Evolutionary conservation across 352 stramenopile genomes (phyloP).

Genomic region (Pythium coloratum): DNA sequence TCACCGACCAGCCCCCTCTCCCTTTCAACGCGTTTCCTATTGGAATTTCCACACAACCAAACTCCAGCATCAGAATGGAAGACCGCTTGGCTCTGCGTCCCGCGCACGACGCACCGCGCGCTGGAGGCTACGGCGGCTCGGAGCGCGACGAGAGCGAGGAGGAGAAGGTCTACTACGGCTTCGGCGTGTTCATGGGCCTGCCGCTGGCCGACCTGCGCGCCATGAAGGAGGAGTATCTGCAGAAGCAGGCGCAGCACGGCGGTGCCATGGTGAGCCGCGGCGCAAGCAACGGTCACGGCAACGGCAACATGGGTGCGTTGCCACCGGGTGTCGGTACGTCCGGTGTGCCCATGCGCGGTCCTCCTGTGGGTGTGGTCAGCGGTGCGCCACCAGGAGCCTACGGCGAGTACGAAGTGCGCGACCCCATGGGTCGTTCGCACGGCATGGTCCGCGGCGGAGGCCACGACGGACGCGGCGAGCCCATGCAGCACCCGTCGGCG

Average conservation of each 20-base stretch:
- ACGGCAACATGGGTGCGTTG: not conserved
- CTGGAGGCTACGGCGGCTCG: conserved; percentile 7
- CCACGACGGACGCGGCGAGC: conserved; percentile 10
- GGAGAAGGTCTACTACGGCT: conserved; percentile 89
- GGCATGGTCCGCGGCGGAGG: conserved; percentile 7
- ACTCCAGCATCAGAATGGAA: conserved; percentile 32
- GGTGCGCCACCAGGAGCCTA: conserved; percentile 15
- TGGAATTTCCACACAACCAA: not conserved
- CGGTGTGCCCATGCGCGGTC: conserved; percentile 9
- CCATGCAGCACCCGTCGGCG: not conserved
- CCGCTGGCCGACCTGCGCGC: conserved; percentile 80
- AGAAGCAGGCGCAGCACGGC: conserved; percentile 33
- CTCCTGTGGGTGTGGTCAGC: not conserved
- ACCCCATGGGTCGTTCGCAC: conserved; percentile 32
- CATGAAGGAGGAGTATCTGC: conserved; percentile 81
- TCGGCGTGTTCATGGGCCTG: conserved; percentile 87
- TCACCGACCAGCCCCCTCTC: not conserved
- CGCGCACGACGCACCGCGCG: conserved; percentile 7
- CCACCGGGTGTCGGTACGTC: not conserved
- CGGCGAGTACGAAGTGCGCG: conserved; percentile 31
- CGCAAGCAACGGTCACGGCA: not conserved
- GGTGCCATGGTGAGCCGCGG: conserved; percentile 1
- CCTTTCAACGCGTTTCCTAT: not conserved
- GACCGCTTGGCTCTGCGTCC: conserved; percentile 37
- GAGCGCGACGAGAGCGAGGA: conserved; percentile 64